Conservation (phyloP, 768 basidiomycete genomes). For the Suillus sp. region DNA sequence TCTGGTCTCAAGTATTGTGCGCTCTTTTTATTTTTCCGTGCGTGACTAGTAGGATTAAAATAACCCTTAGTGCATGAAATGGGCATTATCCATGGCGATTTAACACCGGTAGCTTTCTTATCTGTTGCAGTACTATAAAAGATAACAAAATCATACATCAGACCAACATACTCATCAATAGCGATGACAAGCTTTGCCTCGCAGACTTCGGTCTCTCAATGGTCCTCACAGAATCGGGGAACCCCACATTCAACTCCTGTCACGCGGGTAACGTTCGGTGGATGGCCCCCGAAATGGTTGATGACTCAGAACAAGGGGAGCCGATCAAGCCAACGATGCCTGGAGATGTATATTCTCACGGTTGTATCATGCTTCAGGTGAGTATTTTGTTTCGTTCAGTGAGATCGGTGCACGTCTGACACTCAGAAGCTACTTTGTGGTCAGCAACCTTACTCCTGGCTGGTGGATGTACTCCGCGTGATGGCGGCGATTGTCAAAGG, state of each 20-base stretch:
- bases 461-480: not conserved
- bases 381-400: conserved; percentile 17
- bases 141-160: conserved; percentile 11
- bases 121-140: not conserved
- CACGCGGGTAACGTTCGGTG: conserved; percentile 16
- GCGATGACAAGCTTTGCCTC: conserved; percentile 22
- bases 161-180: conserved; percentile 26
- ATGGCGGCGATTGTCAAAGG: not conserved
- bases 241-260: conserved; percentile 21
- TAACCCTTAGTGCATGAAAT: conserved; percentile 21
- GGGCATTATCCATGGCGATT: conserved; percentile 40
- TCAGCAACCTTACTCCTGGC: not conserved
- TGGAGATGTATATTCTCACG: conserved; percentile 42
- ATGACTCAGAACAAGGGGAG: no score
- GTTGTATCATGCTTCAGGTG: conserved; percentile 35
- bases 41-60: no score
- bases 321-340: conserved; percentile 20
- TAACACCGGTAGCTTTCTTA: conserved; percentile 36
- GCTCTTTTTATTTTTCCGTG: not conserved
- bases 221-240: conserved; percentile 33
- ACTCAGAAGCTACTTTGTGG: not conserved
- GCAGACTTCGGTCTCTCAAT: conserved; percentile 41
- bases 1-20: conserved; percentile 27
- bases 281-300: conserved; percentile 29
- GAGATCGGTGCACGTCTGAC: not conserved